These are phyloP conservation scores for Prunus davidiana DNA, from an alignment of 306 rosid species.

Conservation along the genomic window DNA sequence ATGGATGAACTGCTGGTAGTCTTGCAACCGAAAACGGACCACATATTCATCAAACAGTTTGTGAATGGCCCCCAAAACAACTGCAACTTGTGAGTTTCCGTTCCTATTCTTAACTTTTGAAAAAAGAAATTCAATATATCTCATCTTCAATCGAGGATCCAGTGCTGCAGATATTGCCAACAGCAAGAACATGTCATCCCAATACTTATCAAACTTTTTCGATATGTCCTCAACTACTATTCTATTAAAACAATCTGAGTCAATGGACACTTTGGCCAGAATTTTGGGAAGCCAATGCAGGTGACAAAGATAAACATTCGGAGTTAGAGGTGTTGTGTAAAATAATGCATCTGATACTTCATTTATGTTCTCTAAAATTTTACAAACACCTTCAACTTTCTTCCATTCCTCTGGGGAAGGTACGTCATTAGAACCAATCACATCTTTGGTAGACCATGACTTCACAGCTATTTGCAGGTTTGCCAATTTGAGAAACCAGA, in stretches of 20 bases:
- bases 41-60: constrained; percentile 11
- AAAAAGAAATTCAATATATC: constrained; percentile 8
- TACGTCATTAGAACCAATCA: neutral
- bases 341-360: constrained; percentile 15
- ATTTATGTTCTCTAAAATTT: constrained; percentile 7
- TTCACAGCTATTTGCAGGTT: neutral
- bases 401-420: constrained; percentile 13
- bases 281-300: neutral
- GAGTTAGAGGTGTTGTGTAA: neutral
- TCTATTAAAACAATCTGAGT: constrained; percentile 4
- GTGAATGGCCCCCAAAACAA: neutral
- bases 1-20: constrained; percentile 6
- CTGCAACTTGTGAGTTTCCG: neutral
- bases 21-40: constrained; percentile 5
- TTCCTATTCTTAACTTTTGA: neutral
- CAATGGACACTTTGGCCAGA: constrained; percentile 1
- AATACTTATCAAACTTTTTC: constrained; percentile 10
- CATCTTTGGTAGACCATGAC: neutral
- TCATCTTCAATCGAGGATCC: constrained; percentile 20
- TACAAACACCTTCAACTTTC: constrained; percentile 1
- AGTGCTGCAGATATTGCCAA: constrained; percentile 21
- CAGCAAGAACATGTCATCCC: constrained; percentile 17
- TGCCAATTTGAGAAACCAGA: constrained; percentile 8
- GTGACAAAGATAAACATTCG: constrained; percentile 10
- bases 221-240: neutral